Evolutionary conservation across 2,329 filamentous ascomycete species (phyloP).

Genomic region (Calonectria pauciramosa): DNA sequence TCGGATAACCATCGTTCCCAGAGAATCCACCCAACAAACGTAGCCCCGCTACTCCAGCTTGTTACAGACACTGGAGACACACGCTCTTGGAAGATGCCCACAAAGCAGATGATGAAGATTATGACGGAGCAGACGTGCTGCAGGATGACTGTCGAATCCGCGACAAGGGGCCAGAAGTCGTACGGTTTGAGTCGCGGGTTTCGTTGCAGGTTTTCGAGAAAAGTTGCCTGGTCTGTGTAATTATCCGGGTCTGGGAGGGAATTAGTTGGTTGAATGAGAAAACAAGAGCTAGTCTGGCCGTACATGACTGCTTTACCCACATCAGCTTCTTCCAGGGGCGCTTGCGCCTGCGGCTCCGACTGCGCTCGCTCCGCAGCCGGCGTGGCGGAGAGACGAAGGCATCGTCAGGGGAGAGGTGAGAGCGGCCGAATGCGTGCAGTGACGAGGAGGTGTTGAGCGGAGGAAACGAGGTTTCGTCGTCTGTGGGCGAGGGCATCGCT

Average conservation of each 20-base stretch:
- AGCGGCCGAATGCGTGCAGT: conserved; percentile 65
- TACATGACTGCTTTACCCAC: conserved; percentile 93
- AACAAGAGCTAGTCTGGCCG: conserved; percentile 17
- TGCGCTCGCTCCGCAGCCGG: conserved; percentile 66
- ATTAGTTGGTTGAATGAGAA: conserved; percentile 13
- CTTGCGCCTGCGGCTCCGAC: conserved; percentile 76
- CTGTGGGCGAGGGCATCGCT: conserved; percentile 54
- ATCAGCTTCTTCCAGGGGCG: conserved; percentile 94
- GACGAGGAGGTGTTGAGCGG: conserved; percentile 47
- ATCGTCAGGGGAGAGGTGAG: conserved; percentile 86
- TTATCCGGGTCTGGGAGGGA: conserved; percentile 86
- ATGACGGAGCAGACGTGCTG: conserved; percentile 96
- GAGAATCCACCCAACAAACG: conserved; percentile 88
- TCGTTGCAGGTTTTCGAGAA: conserved; percentile 93
- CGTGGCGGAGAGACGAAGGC: conserved; percentile 80
- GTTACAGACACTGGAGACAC: conserved; percentile 93
- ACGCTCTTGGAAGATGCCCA: conserved; percentile 87
- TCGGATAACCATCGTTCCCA: conserved; percentile 93
- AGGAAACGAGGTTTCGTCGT: conserved; percentile 55
- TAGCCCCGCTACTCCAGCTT: conserved; percentile 85
- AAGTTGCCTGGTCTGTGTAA: conserved; percentile 97
- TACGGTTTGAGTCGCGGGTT: conserved; percentile 95
- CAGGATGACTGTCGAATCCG: conserved; percentile 95
- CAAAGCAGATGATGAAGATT: conserved; percentile 95
- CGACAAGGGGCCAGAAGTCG: conserved; percentile 97